Evolutionary conservation across 1,139 yeast genomes (phyloP), one percentile per base, ranked within the genome.

Genomic region (Geotrichum macrosporum): DNA sequence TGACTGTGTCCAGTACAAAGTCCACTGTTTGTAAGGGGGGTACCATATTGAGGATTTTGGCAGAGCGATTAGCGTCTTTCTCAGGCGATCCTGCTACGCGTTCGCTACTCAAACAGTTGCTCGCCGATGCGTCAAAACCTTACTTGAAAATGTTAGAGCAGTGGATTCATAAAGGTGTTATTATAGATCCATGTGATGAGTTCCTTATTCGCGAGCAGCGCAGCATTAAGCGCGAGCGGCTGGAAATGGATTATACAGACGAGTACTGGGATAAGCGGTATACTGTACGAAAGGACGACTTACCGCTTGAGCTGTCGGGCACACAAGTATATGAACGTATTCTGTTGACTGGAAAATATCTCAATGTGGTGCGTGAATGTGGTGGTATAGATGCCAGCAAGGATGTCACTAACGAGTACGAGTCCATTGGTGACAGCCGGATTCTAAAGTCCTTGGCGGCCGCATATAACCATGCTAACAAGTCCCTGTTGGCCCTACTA

Each of bases 251-350:
- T 43, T 65, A 61, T 34, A 60, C 80, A 50, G 95, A 88, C 55
- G 80, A 82, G 51, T 81, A 84, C 58, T 92, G 97, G 97, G 85
- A 84, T 48, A 86, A 86, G 51, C 77, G 87, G 49, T 92, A 77
- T 62, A 76, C 86, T 9, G 72, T 88, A 8, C 72, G 92, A 45
- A 76, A 76, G 46, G 94, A 85, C 58, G 95, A 94, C 0, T 60
- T 88, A 19, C 79, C 94, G 2, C 74, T 76, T 46, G 92, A 83
- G 55, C 77, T 89, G 45, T 64, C 71, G 6, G 66, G 70, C 44
- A 70, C 70, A n/a, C 77, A 74, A 1, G 63, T 80, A 1, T 85
- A 83, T 56, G 70, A 70, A 43, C 83, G 84, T 60, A 74, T 92
- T 1, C 67, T 92, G 22, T 71, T 80, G 44, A 87, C 96, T 0